Base-by-base conservation (phyloP, 2,329 filamentous ascomycete species). In the Penicillium sp. region DNA sequence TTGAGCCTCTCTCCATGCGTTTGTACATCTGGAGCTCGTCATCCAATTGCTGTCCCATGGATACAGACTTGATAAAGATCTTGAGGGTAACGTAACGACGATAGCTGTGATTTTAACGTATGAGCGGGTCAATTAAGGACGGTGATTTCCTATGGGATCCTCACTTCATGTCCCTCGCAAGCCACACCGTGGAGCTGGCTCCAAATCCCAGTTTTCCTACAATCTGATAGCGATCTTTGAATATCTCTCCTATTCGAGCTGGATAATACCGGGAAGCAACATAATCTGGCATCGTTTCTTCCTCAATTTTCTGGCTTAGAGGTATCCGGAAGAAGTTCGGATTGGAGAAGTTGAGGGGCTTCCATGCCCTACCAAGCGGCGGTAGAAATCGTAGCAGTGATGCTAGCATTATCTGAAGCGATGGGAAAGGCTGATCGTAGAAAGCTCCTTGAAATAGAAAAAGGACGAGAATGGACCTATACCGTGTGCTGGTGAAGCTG, bases 11-110 rank as follows among this genome's bases (percentile, higher is more conserved):
- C 16, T 65, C 61, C 3, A 77, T 70, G 18, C 63, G 65, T 53
- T 67, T 67, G 41, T 77, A 76, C n/a, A 75, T 75, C 4, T 62
- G 55, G 13, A 75, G 55, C 56, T 77, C 75, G n/a, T 72, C 30
- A 46, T 67, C 60, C 22, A 65, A 3, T 41, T 62, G 59, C 30
- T 61, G 51, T 2, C 60, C 64, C 54, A 66, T 58, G 4, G 60
- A 64, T 28, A 54, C 25, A 54, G 64, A 50, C 27, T 63, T 50
- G 48, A 65, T 53, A 28, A 61, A 65, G 13, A 67, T 60, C 28
- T 64, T 69, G 22, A 67, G 55, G 1, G 46, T 62, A 19, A 68
- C 63, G 60, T 66, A 65, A 39, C 56, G 56, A 19, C 59, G 50
- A 36, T 44, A 16, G 9, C 64, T 68, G 28, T 25, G 22, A 25